These are phyloP conservation scores for Achaetomium macrosporum DNA, from an alignment of 2,329 filamentous ascomycete species.

Conservation along the genomic window DNA sequence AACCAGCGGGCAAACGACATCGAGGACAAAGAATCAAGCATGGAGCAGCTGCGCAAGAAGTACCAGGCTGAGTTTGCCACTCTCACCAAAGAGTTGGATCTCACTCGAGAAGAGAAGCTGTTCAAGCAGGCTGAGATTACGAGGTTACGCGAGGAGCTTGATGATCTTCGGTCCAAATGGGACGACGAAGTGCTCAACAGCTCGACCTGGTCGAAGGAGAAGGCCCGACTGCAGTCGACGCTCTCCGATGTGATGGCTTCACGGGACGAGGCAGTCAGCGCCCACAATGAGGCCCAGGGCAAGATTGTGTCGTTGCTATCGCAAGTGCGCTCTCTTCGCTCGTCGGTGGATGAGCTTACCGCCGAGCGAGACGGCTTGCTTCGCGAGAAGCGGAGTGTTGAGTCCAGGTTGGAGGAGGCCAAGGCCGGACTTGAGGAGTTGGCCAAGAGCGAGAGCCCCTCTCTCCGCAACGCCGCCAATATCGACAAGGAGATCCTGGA, in stretches of 20 bases:
- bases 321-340: conserved; percentile 78
- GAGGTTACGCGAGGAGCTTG: conserved; percentile 88
- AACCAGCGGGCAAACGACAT: conserved; percentile 93
- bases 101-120: conserved; percentile 82
- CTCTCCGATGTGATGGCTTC: conserved; percentile 83
- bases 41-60: conserved; percentile 97
- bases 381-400: conserved; percentile 85
- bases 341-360: conserved; percentile 77
- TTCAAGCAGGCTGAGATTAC: conserved; percentile 84
- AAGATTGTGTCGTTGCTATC: conserved; percentile 88
- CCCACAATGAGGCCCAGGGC: conserved; percentile 90
- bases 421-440: conserved; percentile 85
- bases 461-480: conserved; percentile 81
- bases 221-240: conserved; percentile 82
- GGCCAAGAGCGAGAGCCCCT: conserved; percentile 75
- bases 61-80: conserved; percentile 90
- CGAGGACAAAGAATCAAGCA: conserved; percentile 90
- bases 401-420: conserved; percentile 78
- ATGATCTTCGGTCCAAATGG: conserved; percentile 93
- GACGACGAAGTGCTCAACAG: conserved; percentile 97
- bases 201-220: conserved; percentile 98
- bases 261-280: conserved; percentile 86
- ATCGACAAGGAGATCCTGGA: conserved; percentile 86
- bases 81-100: conserved; percentile 84
- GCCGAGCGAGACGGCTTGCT: conserved; percentile 78